These are phyloP conservation scores for Ascochyta fabae DNA, from an alignment of 2,329 filamentous ascomycete genomes.

Conservation along the genomic window DNA sequence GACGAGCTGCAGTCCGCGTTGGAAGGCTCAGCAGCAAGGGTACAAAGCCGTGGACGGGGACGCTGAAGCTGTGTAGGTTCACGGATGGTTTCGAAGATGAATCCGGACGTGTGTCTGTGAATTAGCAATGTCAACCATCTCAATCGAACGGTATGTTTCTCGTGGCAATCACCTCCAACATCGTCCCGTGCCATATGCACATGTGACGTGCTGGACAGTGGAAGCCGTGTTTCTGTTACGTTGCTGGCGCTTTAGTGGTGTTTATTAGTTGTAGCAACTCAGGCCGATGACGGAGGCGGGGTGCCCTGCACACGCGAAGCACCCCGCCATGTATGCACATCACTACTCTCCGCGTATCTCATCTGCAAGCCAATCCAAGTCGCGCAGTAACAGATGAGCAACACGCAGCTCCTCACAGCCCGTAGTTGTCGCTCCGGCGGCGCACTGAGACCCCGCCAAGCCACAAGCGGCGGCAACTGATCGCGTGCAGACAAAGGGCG, in stretches of 20 bases:
- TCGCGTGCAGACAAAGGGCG: conserved; percentile 22
- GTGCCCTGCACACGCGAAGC: not conserved
- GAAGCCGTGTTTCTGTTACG: conserved; percentile 34
- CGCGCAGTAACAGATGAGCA: not conserved
- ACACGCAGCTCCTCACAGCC: not conserved
- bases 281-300: conserved; percentile 32
- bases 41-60: conserved; percentile 28
- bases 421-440: not conserved
- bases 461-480: conserved; percentile 32
- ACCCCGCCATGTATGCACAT: conserved; percentile 1
- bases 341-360: conserved; percentile 13
- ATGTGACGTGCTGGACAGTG: conserved; percentile 1
- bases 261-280: conserved; percentile 22
- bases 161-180: not conserved
- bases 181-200: conserved; percentile 2
- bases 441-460: conserved; percentile 20
- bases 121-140: not conserved
- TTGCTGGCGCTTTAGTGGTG: conserved; percentile 32
- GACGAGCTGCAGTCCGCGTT: conserved; percentile 32
- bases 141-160: conserved; percentile 1
- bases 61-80: conserved; percentile 6
- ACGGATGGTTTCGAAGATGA: not conserved
- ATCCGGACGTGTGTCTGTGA: not conserved
- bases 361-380: not conserved
- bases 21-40: conserved; percentile 29